Evolutionary conservation across 2,329 filamentous ascomycete species (phyloP).

Genomic region (Fusarium sp.): DNA sequence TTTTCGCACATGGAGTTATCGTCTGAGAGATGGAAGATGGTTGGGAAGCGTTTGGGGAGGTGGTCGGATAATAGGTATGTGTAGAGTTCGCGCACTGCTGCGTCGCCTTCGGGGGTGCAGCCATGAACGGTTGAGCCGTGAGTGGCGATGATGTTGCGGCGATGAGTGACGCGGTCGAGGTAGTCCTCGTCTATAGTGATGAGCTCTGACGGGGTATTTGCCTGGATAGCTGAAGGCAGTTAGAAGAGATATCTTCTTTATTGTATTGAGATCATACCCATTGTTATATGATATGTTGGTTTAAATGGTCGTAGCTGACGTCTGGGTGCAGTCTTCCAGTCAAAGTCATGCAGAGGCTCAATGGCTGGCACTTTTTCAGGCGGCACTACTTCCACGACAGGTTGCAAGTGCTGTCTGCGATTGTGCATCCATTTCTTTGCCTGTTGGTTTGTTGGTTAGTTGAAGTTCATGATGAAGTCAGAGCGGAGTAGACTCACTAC

Average conservation of each 20-base stretch:
- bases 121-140: constrained; percentile 57
- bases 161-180: constrained; percentile 57
- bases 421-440: constrained; percentile 40
- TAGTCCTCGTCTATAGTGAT: constrained; percentile 68
- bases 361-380: constrained; percentile 15
- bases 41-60: constrained; percentile 63
- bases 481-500: constrained; percentile 13
- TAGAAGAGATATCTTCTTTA: accelerated
- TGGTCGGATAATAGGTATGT: constrained; percentile 61
- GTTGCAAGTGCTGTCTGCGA: constrained; percentile 18
- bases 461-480: neutral
- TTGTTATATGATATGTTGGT: constrained; percentile 37
- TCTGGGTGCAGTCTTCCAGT: constrained; percentile 25
- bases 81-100: constrained; percentile 64
- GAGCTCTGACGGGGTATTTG: constrained; percentile 61
- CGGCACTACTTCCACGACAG: neutral
- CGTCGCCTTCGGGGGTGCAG: constrained; percentile 55
- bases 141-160: constrained; percentile 55
- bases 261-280: constrained; percentile 8
- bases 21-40: constrained; percentile 58
- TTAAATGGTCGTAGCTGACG: constrained; percentile 30
- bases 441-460: constrained; percentile 7
- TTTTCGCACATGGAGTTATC: constrained; percentile 56
- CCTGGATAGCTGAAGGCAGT: constrained; percentile 56
- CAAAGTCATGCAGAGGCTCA: constrained; percentile 24